A percentile compares a stretch with the other conserved stretches of the same genome.
Conservation (phyloP, 2,329 filamentous ascomycete species). For the Didymella segeticola region DNA sequence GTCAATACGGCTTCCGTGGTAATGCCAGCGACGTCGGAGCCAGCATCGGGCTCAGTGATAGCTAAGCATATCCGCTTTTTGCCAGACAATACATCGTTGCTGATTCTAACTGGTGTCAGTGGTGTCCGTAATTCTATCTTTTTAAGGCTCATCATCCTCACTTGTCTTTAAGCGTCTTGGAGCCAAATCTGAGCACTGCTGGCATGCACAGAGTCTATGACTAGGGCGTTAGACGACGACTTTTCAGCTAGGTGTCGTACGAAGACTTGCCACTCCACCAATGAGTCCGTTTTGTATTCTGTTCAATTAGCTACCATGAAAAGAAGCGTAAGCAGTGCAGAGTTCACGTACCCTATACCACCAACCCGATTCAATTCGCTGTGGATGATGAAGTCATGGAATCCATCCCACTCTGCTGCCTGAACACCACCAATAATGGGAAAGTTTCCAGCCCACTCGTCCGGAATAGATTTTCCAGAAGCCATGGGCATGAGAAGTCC, state of each 20-base stretch:
- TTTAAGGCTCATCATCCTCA: too few relatives aligned
- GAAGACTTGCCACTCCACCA: background rate
- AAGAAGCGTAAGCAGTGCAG: too few relatives aligned
- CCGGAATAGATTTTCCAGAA: background rate
- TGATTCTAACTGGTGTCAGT: too few relatives aligned
- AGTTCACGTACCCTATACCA: conserved; percentile 8
- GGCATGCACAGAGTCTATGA: conserved; percentile 3
- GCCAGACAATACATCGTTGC: conserved; percentile 2
- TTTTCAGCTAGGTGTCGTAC: too few relatives aligned
- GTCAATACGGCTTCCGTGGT: background rate
- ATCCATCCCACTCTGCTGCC: conserved; percentile 7
- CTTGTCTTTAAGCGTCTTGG: background rate
- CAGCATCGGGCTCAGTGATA: conserved; percentile 11
- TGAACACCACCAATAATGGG: background rate
- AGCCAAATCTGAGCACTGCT: conserved; percentile 6
- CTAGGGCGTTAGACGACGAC: too few relatives aligned
- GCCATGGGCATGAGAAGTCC: conserved; percentile 2
- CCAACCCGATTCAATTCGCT: conserved; percentile 2
- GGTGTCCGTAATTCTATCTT: too few relatives aligned
- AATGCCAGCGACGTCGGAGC: background rate
- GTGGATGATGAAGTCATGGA: conserved; percentile 10
- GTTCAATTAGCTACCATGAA: too few relatives aligned
- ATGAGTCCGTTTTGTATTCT: conserved; percentile 4
- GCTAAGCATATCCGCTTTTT: background rate
- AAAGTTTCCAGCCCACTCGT: background rate